Evolutionary conservation across 2,329 filamentous ascomycete genomes (phyloP).

Genomic region (Phialocephala sp.): DNA sequence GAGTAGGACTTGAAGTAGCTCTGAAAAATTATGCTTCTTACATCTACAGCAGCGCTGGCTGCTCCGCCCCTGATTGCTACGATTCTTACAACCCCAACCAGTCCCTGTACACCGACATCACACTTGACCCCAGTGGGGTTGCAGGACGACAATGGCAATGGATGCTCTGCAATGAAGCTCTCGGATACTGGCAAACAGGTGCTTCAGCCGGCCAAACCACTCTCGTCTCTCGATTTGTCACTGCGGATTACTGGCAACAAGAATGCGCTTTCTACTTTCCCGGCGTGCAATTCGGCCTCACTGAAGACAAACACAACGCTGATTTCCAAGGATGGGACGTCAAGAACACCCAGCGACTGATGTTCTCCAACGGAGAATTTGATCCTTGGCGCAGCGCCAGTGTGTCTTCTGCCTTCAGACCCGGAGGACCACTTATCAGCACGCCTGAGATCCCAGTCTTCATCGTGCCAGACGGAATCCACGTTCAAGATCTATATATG

Average conservation of each 20-base stretch:
- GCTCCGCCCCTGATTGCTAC: conserved; percentile 40
- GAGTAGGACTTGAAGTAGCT: not conserved
- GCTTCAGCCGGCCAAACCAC: not conserved
- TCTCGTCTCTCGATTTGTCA: not conserved
- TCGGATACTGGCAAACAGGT: conserved; percentile 52
- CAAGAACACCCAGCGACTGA: not conserved
- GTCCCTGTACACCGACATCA: conserved; percentile 55
- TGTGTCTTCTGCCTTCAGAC: conserved; percentile 9
- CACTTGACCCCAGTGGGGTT: conserved; percentile 46
- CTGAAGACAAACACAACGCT: not conserved
- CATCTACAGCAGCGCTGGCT: not conserved
- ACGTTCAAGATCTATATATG: conserved; percentile 5
- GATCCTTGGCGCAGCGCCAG: not conserved
- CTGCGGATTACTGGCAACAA: not conserved
- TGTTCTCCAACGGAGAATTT: conserved; percentile 8
- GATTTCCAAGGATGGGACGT: conserved; percentile 1
- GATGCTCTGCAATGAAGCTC: conserved; percentile 65
- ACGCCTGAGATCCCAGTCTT: conserved; percentile 10
- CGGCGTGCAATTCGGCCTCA: not conserved
- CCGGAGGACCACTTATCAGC: not conserved
- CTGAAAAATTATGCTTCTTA: not conserved
- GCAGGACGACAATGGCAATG: conserved; percentile 59
- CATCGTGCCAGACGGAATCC: conserved; percentile 1
- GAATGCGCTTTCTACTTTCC: conserved; percentile 3
- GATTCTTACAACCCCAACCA: conserved; percentile 54